Evolutionary conservation across 2,329 filamentous ascomycete genomes (phyloP).

Genomic region (Sphaerostilbella broomeana): DNA sequence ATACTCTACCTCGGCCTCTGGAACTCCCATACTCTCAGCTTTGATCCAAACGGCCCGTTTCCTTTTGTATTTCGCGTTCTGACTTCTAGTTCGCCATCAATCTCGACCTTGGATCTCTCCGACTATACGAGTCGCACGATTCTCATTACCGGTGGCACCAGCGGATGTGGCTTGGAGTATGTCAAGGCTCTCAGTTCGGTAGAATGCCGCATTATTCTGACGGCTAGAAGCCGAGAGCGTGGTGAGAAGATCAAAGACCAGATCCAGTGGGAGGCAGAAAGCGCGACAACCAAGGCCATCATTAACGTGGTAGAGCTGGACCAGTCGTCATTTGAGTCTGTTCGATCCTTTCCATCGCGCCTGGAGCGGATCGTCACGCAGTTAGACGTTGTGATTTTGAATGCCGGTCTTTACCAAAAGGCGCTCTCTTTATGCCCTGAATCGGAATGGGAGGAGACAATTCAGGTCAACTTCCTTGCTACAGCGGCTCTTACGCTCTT

Average conservation of each 20-base stretch:
- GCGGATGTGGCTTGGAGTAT: conserved; percentile 20
- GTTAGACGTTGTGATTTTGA: conserved; percentile 26
- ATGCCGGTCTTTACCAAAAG: conserved; percentile 23
- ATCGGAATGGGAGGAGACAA: conserved; percentile 25
- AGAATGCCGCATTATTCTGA: not conserved
- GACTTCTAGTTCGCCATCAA: not conserved
- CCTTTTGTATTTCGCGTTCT: not conserved
- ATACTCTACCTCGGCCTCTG: not conserved
- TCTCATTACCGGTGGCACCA: conserved; percentile 22
- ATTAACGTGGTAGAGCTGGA: not conserved
- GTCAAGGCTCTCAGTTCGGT: conserved; percentile 12
- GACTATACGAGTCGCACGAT: not conserved
- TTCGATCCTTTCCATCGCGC: conserved; percentile 15
- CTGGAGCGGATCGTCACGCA: conserved; percentile 14
- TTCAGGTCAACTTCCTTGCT: conserved; percentile 25
- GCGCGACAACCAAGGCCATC: not conserved
- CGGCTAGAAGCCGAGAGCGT: not conserved
- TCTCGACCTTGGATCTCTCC: not conserved
- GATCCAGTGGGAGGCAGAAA: not conserved
- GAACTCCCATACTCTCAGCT: not conserved
- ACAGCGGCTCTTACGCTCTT: not conserved
- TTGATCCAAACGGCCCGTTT: not conserved
- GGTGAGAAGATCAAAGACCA: not conserved
- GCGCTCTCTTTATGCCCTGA: conserved; percentile 13
- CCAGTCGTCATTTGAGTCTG: conserved; percentile 17